These are phyloP conservation scores for Fragilaria radians DNA, from an alignment of 108 stramenopile species.

Conservation along the genomic window DNA sequence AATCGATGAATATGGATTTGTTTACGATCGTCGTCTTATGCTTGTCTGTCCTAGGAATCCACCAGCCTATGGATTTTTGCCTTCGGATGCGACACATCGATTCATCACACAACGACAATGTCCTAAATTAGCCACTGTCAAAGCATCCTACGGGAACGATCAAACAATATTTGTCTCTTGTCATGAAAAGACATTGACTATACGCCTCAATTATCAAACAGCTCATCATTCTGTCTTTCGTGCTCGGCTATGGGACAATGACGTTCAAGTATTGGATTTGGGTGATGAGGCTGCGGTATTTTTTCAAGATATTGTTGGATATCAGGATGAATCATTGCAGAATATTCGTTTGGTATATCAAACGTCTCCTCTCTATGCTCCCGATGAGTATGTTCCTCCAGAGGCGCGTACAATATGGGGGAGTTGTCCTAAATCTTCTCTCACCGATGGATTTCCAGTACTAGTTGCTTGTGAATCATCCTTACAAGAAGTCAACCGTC, in stretches of 20 bases:
- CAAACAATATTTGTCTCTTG: not conserved
- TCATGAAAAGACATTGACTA: not conserved
- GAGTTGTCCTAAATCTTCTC: constrained; percentile 33
- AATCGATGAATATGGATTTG: constrained; percentile 49
- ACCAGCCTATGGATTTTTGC: constrained; percentile 30
- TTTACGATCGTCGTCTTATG: constrained; percentile 71
- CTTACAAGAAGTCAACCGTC: constrained; percentile 59
- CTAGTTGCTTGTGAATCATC: constrained; percentile 64
- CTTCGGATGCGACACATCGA: constrained; percentile 46
- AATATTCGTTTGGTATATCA: constrained; percentile 52
- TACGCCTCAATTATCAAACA: not conserved
- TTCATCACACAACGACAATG: constrained; percentile 76
- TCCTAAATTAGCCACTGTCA: constrained; percentile 55
- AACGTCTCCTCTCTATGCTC: constrained; percentile 13
- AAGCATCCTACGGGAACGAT: constrained; percentile 4
- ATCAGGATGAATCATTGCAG: constrained; percentile 17
- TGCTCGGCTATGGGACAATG: constrained; percentile 64
- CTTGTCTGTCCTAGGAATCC: constrained; percentile 43
- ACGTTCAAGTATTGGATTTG: constrained; percentile 54
- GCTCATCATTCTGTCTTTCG: constrained; percentile 9
- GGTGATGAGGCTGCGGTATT: constrained; percentile 71
- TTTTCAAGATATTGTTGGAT: constrained; percentile 43
- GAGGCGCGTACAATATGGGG: constrained; percentile 34
- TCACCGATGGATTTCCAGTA: constrained; percentile 83
- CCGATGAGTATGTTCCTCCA: constrained; percentile 42